These are phyloP conservation scores for Fusarium euwallaceae DNA, from an alignment of 2,329 filamentous ascomycete genomes.

Conservation along the genomic window DNA sequence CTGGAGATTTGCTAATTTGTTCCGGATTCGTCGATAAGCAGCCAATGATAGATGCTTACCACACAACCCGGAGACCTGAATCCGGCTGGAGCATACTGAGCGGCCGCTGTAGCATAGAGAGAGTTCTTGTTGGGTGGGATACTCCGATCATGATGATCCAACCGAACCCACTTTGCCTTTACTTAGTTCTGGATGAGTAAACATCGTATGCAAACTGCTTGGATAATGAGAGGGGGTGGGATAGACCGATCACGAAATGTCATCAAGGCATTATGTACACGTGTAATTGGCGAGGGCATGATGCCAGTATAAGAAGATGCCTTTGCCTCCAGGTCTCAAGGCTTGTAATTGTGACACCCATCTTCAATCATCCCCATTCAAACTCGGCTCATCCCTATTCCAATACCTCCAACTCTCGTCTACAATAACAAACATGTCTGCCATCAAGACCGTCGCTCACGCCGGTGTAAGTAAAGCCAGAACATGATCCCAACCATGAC, in stretches of 20 bases:
- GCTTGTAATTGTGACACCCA: background rate
- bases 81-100: background rate
- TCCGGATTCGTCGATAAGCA: background rate
- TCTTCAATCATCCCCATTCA: background rate
- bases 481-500: background rate
- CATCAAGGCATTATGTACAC: constrained; percentile 1
- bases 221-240: constrained; percentile 10
- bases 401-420: background rate
- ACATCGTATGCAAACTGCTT: constrained; percentile 1
- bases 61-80: background rate
- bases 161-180: background rate
- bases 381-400: background rate
- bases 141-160: constrained; percentile 1
- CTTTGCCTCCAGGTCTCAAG: background rate
- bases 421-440: constrained; percentile 6
- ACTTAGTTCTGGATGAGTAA: constrained; percentile 1
- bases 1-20: background rate
- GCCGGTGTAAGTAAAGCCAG: constrained; percentile 3
- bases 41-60: background rate
- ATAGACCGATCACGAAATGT: constrained; percentile 13
- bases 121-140: constrained; percentile 2
- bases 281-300: background rate
- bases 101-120: background rate
- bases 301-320: background rate
- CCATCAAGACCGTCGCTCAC: constrained; percentile 12